These are phyloP conservation scores for Avicennia marina DNA, from an alignment of 257 asterid species.

Conservation along the genomic window DNA sequence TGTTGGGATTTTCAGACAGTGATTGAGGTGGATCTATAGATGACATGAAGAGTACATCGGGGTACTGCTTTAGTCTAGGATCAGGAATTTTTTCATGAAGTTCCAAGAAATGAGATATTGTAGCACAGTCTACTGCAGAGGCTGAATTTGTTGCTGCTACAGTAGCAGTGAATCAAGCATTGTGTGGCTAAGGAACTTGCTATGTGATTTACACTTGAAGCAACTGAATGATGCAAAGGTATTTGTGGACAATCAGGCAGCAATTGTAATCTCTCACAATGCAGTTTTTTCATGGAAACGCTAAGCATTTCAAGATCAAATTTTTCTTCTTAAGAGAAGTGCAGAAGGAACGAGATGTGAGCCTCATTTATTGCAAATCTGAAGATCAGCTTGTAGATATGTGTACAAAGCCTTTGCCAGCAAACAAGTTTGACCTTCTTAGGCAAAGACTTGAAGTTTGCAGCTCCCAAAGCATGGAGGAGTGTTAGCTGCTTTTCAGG, in stretches of 20 bases:
- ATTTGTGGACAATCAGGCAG: slow-evolving; percentile 4
- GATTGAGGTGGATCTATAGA: slow-evolving; percentile 14
- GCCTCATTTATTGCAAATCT: background rate
- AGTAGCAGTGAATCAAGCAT: background rate
- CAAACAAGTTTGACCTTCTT: too few species aligned
- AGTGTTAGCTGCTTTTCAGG: too few species aligned
- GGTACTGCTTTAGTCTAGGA: background rate
- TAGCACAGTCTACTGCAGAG: slow-evolving; percentile 14
- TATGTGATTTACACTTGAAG: too few species aligned
- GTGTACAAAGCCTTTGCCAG: too few species aligned
- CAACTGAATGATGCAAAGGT: too few species aligned
- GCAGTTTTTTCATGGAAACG: slow-evolving; percentile 9
- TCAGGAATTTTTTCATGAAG: slow-evolving; percentile 13
- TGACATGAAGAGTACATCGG: slow-evolving; percentile 15
- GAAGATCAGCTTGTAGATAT: too few species aligned
- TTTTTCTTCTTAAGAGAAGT: slow-evolving; percentile 13
- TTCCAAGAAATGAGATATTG: slow-evolving; percentile 13
- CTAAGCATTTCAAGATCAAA: slow-evolving; percentile 7
- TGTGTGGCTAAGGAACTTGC: too few species aligned
- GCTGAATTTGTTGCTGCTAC: slow-evolving; percentile 6
- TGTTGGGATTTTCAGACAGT: slow-evolving; percentile 1
- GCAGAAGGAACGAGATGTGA: background rate
- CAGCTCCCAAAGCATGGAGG: too few species aligned
- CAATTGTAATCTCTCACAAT: background rate
- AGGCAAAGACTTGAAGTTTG: too few species aligned